Evolutionary conservation across 352 stramenopile species (phyloP), one percentile per base, ranked within the genome.

Genomic region (Phytophthora ramorum): DNA sequence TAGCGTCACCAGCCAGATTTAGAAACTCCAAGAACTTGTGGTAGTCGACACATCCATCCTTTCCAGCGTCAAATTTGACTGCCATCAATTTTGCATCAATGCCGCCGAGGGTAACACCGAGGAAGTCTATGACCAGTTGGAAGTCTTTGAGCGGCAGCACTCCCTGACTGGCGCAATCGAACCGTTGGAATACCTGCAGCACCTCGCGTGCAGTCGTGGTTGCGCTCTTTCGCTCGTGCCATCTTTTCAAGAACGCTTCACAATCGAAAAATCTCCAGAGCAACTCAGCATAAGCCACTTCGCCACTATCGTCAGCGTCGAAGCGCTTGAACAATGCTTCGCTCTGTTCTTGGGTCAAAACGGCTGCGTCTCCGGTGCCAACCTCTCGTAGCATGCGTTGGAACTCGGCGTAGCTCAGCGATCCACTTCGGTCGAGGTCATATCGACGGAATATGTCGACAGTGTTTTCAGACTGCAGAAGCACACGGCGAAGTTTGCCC

Each of bases 221-320:
- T 14, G 43, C 53, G 14, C 64, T 78, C 19, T 81, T 85, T 19
- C 71, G 65, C 16, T 72, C 60, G 17, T 69, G 35, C 84, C 84
- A 92, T 32, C 72, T 65, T 46, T 90, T 90, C 3, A 87, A 44
- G 46, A 91, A 91, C 16, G 71, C 69, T n/a, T 74, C 60, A 7
- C 69, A 71, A 32, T 90, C 81, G 65, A 91, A 89, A 56, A 89
- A 86, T 10, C 72, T 66, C 82, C 81, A 90, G 1, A 93, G 63
- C 28, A 93, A 57, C 53, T 90, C 79, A 3, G 52, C 69, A 47
- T 90, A 91, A 66, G 87, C 71, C 45, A 91, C 73, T 9, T 73
- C 75, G 0, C 78, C 79, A 40, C 68, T 89, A n/a, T 54, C 6
- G 52, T 85, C 76, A 8, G 63, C 43, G 32, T 89, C 79, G 54